Evolutionary conservation across 148 eudicot genomes (phyloP), one percentile per base, ranked within the genome.

Genomic region (Silene latifolia): DNA sequence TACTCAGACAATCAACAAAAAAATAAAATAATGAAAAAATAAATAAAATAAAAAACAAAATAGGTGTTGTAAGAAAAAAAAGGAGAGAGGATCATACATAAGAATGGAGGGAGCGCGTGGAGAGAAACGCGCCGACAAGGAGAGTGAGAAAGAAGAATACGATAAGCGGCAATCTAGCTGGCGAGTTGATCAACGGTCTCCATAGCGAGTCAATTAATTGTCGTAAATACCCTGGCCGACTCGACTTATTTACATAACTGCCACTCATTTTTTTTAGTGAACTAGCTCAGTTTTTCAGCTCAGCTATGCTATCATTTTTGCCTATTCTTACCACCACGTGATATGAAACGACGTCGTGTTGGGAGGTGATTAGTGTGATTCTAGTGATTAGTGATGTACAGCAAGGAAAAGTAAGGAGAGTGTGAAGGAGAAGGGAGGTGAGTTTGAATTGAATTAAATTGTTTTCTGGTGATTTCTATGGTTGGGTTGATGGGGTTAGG

Each of bases 41-140:
- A 27, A 35, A 35, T 35, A 35, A 35, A 35, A 35, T 3, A 5
- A 35, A 2, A 5, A 35, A 35, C 0, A 35, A 35, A 35, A 35
- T n/a, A n/a, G n/a, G 0, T 39, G 8, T 39, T 39, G 44, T 39
- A 39, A 39, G 44, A 39, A 39, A 39, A 4, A 39, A 39, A 7
- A 39, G 44, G 44, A 39, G 44, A 39, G 44, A n/a, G 20, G 32
- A 15, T 27, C 71, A 78, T 80, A 88, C 89, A 59, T 79, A 63
- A 67, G 77, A 67, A 59, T 77, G 63, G 25, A 88, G 87, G 64
- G 83, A 78, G 75, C 77, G 84, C 59, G 84, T 72, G 75, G 86
- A 81, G 32, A 85, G 47, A 42, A 89, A 73, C 47, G 80, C 84
- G 71, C 86, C 85, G 57, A 76, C 67, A 64, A 86, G 64, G 54